phyloP scores from a whole-genome alignment of 805 yeast species.

The Teunomyces gatunensis region DNA sequence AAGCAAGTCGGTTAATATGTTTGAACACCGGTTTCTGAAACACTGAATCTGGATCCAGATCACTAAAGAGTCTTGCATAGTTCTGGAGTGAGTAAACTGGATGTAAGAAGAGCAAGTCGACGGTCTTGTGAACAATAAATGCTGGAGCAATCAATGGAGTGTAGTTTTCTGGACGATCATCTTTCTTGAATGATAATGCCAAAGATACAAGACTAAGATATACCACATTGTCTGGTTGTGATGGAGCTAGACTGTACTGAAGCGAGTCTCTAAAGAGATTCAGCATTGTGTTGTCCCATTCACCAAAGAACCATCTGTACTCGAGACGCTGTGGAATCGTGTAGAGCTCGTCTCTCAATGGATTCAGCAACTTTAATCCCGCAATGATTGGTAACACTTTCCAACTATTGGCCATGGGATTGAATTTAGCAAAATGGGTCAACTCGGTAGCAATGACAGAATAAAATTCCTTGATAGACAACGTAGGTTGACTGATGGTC shows the following conservation, averaged over 20 bases:
- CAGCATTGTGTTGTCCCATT: slow-evolving; percentile 30
- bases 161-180: slow-evolving; percentile 19
- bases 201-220: slow-evolving; percentile 34
- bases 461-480: slow-evolving; percentile 45
- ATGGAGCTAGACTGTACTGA: slow-evolving; percentile 20
- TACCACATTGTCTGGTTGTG: slow-evolving; percentile 20
- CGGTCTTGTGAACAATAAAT: slow-evolving; percentile 17
- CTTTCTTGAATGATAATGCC: slow-evolving; percentile 29
- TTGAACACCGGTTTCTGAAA: slow-evolving; percentile 42
- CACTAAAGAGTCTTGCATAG: slow-evolving; percentile 18
- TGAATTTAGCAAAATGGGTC: slow-evolving; percentile 26
- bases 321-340: slow-evolving; percentile 24
- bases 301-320: slow-evolving; percentile 32
- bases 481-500: slow-evolving; percentile 47
- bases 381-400: slow-evolving; percentile 46
- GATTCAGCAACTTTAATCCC: slow-evolving; percentile 43
- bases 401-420: slow-evolving; percentile 38
- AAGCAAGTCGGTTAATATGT: slow-evolving; percentile 49
- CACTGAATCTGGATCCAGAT: slow-evolving; percentile 13
- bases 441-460: slow-evolving; percentile 32
- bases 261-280: slow-evolving; percentile 29
- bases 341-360: slow-evolving; percentile 31
- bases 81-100: slow-evolving; percentile 7
- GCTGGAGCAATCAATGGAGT: slow-evolving; percentile 16
- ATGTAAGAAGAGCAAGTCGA: slow-evolving; percentile 20